Evolutionary conservation across 169 alveolate species (phyloP), one percentile per base, ranked within the genome.

Genomic region (Plasmodium gonderi): DNA sequence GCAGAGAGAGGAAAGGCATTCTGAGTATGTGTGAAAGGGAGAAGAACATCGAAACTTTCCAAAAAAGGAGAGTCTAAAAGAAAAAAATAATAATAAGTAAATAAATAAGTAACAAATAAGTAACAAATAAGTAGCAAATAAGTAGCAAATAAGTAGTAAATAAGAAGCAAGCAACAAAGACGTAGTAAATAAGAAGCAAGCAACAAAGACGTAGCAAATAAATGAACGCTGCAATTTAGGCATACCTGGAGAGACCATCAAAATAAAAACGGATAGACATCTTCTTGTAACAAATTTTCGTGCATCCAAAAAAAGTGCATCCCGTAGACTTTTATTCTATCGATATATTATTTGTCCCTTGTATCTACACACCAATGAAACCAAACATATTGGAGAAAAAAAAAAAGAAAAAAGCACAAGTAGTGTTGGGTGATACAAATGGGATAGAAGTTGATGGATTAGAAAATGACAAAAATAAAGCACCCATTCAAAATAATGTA

Each of bases 371-470:
- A 23, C 14, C 40, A 44, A 82, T 82, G 91, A 82, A 82, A 54
- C 60, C 82, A 29, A 82, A 67, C 76, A 14, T 31, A 54, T 65
- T 80, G 47, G 91, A 82, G 42, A 82, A 82, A 69, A 82, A 82
- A 72, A 82, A 82, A 45, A 82, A 82, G 60, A 82, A 82, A 69
- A 82, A 82, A 26, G 67, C 60, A 14, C 80, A 67, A 75, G 82
- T 75, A n/a, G 49, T 36, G 5, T 17, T 12, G 20, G 91, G 54
- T 11, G 91, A 67, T 12, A 5, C 67, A 33, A 69, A 82, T 12
- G 82, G 49, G 49, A 54, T 51, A 40, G 80, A 47, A 40, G 67
- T 49, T 2, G 89, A 79, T 49, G 49, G 49, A 26, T 26, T 31
- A 65, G 89, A 82, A 82, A 82, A 68, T 33, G 76, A 36, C 8